Base-by-base conservation (phyloP, 1,284 basidiomycete species). In the Apiotrichum sp. region DNA sequence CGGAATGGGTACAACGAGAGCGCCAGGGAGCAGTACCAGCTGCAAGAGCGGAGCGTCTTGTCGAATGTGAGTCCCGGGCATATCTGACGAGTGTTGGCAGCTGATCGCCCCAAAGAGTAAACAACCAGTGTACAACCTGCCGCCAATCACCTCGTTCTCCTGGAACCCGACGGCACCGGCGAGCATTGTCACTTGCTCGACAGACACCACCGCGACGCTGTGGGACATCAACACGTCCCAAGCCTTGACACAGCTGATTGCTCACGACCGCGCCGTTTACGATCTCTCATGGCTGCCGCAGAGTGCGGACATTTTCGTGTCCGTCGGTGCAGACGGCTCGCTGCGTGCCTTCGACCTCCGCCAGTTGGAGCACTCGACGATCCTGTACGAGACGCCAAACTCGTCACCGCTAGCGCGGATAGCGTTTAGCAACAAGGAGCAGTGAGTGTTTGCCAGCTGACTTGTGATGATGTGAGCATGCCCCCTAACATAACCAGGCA, bases 231-330 rank as follows among this genome's bases (percentile, higher is more conserved):
- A 96, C 65, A 93, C 91, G 2, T 84, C 86, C 16, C 86, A 88
- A n/a, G 95, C 96, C 13, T 84, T 98, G 68, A 98, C 96, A 1
- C 96, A 99, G 74, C 84, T 93, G 64, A 95, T 95, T 72, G 96
- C 96, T 0, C 96, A 99, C 78, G 96, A 99, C 80, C 85, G 92
- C 47, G 96, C 98, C 73, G 96, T 99, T 5, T 75, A 71, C 52
- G 73, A 75, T 48, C 54, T 75, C 59, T 93, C 91, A 42, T 98
- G 96, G 95, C 84, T 97, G n/a, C 96, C 96, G 2, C 85, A 87
- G n/a, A 95, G 90, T 10, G 89, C 89, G 4, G 93, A 98, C 73
- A 93, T 98, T 62, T 99, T 99, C 75, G 93, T 98, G 36, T 95
- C 91, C 13, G 96, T 98, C 22, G 96, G 96, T 31, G 96, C 95